Conservation (phyloP, 257 asterid species). For the Scutellaria barbata region DNA sequence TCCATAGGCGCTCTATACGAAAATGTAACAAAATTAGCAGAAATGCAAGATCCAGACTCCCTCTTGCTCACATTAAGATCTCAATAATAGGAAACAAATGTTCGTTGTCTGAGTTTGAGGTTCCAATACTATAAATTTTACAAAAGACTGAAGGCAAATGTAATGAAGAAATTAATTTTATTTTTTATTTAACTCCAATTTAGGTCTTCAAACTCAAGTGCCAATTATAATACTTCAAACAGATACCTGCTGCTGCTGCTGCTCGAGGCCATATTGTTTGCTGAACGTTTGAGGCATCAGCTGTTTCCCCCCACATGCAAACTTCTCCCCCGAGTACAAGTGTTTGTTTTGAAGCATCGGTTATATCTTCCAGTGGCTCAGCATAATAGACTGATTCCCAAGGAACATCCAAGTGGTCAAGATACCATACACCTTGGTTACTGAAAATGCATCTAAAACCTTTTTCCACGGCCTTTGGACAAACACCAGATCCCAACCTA, state of each 20-base stretch:
- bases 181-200: conserved; percentile 6
- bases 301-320: conserved; percentile 94
- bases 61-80: not conserved
- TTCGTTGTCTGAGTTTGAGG: not conserved
- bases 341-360: conserved; percentile 60
- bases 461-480: conserved; percentile 80
- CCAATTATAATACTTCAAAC: conserved; percentile 5
- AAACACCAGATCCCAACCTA: conserved; percentile 84
- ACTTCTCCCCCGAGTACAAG: conserved; percentile 95
- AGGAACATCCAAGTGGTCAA: conserved; percentile 88
- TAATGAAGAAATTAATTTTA: no score
- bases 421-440: conserved; percentile 90
- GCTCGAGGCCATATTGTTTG: conserved; percentile 99
- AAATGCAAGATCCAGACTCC: not conserved
- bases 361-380: conserved; percentile 80
- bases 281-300: conserved; percentile 82
- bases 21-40: conserved; percentile 12
- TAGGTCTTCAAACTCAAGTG: not conserved
- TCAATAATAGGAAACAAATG: conserved; percentile 3
- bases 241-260: conserved; percentile 92
- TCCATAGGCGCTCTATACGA: conserved; percentile 80
- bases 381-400: conserved; percentile 75
- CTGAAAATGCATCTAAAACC: conserved; percentile 91
- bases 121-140: not conserved
- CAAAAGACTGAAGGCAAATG: not conserved